phyloP scores from a whole-genome alignment of 2,329 filamentous ascomycete species.

The Fusarium scirpi region DNA sequence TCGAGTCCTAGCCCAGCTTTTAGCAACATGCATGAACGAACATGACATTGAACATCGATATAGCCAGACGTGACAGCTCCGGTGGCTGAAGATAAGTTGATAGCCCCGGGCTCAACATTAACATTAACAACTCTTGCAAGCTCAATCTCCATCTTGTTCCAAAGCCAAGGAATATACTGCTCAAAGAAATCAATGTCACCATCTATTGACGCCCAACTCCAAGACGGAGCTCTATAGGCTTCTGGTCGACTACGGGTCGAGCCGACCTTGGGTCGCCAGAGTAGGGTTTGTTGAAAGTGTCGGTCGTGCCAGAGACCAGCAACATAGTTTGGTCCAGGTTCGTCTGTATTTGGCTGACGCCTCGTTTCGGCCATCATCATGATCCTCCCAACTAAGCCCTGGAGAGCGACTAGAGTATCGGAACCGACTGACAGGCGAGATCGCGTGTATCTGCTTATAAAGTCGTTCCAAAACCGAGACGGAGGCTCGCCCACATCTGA shows the following conservation, averaged over 20 bases:
- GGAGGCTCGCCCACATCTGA: neutral
- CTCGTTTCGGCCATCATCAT: neutral
- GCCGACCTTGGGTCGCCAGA: neutral
- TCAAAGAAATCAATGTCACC: constrained; percentile 1
- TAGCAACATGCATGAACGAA: neutral
- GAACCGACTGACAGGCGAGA: neutral
- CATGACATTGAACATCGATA: neutral
- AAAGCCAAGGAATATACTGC: neutral
- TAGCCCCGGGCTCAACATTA: neutral
- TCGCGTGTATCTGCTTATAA: neutral
- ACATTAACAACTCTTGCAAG: neutral
- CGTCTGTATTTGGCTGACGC: fast-evolving
- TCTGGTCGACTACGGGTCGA: fast-evolving
- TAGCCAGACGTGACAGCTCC: neutral
- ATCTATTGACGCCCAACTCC: constrained; percentile 9
- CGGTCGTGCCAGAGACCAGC: neutral
- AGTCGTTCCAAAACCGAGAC: constrained; percentile 2
- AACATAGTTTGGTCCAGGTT: neutral
- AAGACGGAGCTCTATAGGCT: neutral
- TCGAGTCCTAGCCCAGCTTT: neutral
- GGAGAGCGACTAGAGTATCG: neutral
- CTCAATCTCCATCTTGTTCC: neutral
- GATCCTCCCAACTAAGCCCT: constrained; percentile 2
- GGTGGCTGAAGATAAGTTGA: neutral
- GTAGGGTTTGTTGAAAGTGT: neutral